Evolutionary conservation across 768 basidiomycete species (phyloP), one percentile per base, ranked within the genome.

Genomic region (Lactarius evosmus): DNA sequence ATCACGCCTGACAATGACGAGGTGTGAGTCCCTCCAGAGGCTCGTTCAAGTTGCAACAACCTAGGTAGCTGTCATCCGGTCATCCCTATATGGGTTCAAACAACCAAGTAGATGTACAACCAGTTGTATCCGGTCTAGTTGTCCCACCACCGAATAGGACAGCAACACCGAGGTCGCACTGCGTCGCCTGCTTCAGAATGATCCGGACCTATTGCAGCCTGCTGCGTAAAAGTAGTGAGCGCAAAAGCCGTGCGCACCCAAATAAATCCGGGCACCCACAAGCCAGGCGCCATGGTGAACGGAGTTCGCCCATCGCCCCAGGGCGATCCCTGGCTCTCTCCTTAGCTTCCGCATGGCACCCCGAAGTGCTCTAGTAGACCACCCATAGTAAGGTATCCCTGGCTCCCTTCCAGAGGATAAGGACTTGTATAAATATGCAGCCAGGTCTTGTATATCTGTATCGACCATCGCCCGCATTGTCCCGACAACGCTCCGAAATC

Each of bases 391-490:
- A 12, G 41, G 32, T 34, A 27, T 7, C 4, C 12, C 25, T 22
- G 7, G 16, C 22, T 5, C 41, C 6, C 29, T 32, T 3, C 34
- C 44, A 17, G 41, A 36, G 29, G 50, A 27, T 5, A 63, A n/a
- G 33, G 36, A 38, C 27, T 22, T 17, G 7, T 53, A 63, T n/a
- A 63, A 58, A 16, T 29, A n/a, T 14, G 33, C 25, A 16, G 41
- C 62, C 36, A 63, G 25, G 14, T 32, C 25, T 36, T 30, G 66
- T 29, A 54, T 52, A 22, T 67, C 65, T 2, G 7, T 17, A n/a
- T 64, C 66, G 1, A 17, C 30, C 59, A 63, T 59, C 14, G 46
- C 44, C 66, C 62, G 60, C 46, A 55, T 54, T 7, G 66, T 64
- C 19, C 40, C 62, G 8, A 64, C 58, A 16, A 63, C 41, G 11